phyloP scores from a whole-genome alignment of 495 filamentous ascomycete genomes.

The Podospora didyma region DNA sequence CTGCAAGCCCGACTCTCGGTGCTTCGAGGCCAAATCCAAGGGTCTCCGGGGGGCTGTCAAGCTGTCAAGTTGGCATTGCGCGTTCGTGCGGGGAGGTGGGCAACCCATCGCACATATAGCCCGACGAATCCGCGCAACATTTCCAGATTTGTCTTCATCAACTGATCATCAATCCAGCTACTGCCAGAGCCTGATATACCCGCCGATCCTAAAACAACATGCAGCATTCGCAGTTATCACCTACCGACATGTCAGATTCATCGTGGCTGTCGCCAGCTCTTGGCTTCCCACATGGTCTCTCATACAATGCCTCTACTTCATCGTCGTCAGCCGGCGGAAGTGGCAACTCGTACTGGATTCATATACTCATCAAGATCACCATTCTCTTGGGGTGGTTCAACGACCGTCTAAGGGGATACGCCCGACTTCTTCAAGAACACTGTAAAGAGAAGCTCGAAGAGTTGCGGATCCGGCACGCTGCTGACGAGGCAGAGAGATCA shows the following conservation, averaged over 20 bases:
- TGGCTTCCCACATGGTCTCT: background rate
- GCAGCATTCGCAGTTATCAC: background rate
- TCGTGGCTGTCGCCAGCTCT: background rate
- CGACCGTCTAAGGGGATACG: slow-evolving; percentile 7
- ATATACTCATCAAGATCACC: slow-evolving; percentile 10
- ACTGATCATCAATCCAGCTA: background rate
- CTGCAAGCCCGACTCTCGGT: background rate
- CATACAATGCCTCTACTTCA: background rate
- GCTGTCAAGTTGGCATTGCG: background rate
- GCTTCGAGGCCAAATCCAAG: background rate
- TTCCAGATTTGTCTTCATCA: background rate
- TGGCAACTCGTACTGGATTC: slow-evolving; percentile 9
- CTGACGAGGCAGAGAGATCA: background rate
- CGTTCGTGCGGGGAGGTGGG: background rate
- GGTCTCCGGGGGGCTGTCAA: background rate
- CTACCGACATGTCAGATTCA: background rate
- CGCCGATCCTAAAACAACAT: background rate
- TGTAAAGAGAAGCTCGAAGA: slow-evolving; percentile 8
- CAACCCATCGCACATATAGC: background rate
- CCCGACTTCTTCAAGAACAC: slow-evolving; percentile 7
- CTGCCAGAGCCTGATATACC: background rate
- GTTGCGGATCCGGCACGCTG: background rate
- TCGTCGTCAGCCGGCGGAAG: background rate
- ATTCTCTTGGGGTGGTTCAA: slow-evolving; percentile 15
- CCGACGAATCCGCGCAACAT: background rate